Evolutionary conservation across 1,139 yeast genomes (phyloP).

Genomic region (Trichomonascaceae sp.): DNA sequence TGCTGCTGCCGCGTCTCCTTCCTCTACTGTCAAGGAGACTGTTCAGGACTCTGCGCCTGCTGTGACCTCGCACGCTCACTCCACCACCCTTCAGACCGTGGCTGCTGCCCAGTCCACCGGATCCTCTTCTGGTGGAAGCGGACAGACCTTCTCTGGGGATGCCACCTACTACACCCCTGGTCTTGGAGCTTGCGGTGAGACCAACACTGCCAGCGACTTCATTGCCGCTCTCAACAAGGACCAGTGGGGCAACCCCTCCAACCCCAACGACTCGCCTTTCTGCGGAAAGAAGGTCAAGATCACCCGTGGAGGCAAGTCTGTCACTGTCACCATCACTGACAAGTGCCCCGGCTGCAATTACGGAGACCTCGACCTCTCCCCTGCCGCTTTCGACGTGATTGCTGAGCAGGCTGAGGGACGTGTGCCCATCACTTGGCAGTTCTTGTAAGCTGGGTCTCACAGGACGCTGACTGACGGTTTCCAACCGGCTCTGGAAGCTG

Average conservation of each 20-base stretch:
- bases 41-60: not conserved
- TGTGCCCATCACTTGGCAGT: slow-evolving; percentile 33
- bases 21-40: slow-evolving; percentile 1
- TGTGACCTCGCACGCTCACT: not conserved
- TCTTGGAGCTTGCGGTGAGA: slow-evolving; percentile 49
- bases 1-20: slow-evolving; percentile 7
- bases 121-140: slow-evolving; percentile 6
- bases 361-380: slow-evolving; percentile 39
- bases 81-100: slow-evolving; percentile 1
- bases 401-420: slow-evolving; percentile 38
- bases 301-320: slow-evolving; percentile 32
- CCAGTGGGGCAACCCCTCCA: slow-evolving; percentile 22
- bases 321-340: slow-evolving; percentile 40
- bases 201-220: slow-evolving; percentile 34
- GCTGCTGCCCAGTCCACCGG: slow-evolving; percentile 5
- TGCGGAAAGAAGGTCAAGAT: slow-evolving; percentile 40
- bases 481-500: no score
- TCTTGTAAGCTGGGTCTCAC: not conserved
- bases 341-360: slow-evolving; percentile 39
- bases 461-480: no score
- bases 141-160: slow-evolving; percentile 31
- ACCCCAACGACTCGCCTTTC: slow-evolving; percentile 31
- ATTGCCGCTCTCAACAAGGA: slow-evolving; percentile 30
- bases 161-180: slow-evolving; percentile 50
- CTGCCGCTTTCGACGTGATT: slow-evolving; percentile 36